These are phyloP conservation scores for Geotrichum australiense DNA, from an alignment of 1,139 yeast species.

Conservation along the genomic window DNA sequence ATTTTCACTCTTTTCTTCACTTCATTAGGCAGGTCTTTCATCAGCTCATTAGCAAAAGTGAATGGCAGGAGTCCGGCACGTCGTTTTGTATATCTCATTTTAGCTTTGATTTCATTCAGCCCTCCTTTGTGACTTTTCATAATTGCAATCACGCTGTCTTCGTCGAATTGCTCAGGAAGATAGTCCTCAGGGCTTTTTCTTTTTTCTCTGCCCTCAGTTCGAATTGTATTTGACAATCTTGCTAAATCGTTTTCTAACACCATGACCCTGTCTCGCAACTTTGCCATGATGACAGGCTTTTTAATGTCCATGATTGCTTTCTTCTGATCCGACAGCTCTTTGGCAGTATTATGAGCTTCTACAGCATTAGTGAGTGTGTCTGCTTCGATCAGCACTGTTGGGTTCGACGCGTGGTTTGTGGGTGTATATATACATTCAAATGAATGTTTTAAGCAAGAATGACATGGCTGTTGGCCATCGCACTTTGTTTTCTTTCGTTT, in stretches of 20 bases:
- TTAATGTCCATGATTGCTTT: conserved; percentile 9
- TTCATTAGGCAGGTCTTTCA: conserved; percentile 24
- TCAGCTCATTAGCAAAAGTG: conserved; percentile 15
- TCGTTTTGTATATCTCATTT: conserved; percentile 16
- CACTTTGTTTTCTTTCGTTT: conserved; percentile 56
- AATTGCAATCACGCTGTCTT: not conserved
- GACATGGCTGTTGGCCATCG: conserved; percentile 52
- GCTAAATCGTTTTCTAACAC: conserved; percentile 14
- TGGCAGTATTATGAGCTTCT: conserved; percentile 7
- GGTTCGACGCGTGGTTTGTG: not conserved
- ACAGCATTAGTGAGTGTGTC: conserved; percentile 6
- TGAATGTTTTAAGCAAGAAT: conserved; percentile 42
- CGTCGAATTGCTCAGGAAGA: too few relatives aligned
- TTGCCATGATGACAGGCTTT: conserved; percentile 12
- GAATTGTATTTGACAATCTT: conserved; percentile 9
- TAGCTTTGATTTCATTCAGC: not conserved
- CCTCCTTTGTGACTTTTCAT: conserved; percentile 3
- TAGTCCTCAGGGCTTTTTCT: not conserved
- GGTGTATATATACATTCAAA: conserved; percentile 38
- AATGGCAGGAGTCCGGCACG: conserved; percentile 14
- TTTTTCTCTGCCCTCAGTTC: conserved; percentile 6
- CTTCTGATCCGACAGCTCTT: conserved; percentile 8
- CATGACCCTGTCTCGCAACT: conserved; percentile 11
- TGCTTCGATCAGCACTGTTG: not conserved
- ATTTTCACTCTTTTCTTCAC: conserved; percentile 38